Conservation (phyloP, 208 protist species). For the Angomonas ambiguus region DNA sequence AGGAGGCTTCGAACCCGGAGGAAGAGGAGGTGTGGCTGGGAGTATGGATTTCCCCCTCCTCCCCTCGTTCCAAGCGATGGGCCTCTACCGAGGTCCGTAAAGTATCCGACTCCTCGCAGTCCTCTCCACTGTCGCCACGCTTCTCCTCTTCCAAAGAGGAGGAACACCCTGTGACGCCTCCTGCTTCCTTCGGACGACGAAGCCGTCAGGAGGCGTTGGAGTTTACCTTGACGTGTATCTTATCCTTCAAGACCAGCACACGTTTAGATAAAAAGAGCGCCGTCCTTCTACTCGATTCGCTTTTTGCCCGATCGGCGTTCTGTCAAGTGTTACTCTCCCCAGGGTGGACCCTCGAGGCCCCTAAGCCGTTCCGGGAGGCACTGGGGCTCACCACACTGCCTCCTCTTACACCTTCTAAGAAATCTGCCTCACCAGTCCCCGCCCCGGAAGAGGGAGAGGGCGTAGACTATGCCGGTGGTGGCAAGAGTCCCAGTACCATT, state of each 20-base stretch:
- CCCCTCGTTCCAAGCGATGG: not conserved
- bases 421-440: no score
- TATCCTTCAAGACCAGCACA: not conserved
- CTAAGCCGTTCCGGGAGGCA: not conserved
- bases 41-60: conserved; percentile 5
- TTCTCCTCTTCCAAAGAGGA: not conserved
- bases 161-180: no score
- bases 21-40: not conserved
- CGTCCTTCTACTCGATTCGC: not conserved
- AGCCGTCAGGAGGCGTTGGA: conserved; percentile 2
- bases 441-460: not conserved
- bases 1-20: not conserved
- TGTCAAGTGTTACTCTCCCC: not conserved
- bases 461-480: not conserved
- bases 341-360: not conserved
- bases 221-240: not conserved
- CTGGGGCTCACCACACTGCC: not conserved
- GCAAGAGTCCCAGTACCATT: not conserved
- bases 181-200: not conserved
- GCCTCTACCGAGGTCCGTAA: not conserved
- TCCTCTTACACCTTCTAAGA: not conserved
- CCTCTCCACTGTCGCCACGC: not conserved
- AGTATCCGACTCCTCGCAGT: not conserved
- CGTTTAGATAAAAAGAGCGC: not conserved
- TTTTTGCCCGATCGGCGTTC: not conserved